A percentile compares a stretch with the other conserved stretches of the same genome.
Evolutionary conservation across 768 basidiomycete species (phyloP).

Genomic region (Termitomyces sp.): DNA sequence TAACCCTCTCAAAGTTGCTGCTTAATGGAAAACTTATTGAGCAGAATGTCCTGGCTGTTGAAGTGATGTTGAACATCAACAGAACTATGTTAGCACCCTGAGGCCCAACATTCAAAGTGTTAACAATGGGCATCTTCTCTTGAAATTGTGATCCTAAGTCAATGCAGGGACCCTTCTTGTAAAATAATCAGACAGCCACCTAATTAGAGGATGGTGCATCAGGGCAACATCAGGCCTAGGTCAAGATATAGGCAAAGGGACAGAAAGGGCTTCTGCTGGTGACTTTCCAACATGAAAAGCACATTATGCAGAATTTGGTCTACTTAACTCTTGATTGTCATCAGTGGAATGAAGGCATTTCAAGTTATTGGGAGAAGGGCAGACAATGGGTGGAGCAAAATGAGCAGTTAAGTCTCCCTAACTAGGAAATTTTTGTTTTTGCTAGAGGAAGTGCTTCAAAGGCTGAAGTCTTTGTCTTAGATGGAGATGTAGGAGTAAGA

Average conservation of each 20-base stretch:
- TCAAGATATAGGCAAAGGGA: conserved; percentile 14
- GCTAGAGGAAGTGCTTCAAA: conserved; percentile 28
- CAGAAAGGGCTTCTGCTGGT: conserved; percentile 21
- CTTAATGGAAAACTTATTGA: conserved; percentile 27
- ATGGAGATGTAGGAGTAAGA: conserved; percentile 21
- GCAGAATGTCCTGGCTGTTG: conserved; percentile 15
- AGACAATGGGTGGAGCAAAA: conserved; percentile 57
- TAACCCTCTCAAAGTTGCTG: conserved; percentile 27
- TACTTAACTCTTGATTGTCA: conserved; percentile 26
- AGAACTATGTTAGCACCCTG: conserved; percentile 39
- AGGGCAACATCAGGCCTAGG: conserved; percentile 29
- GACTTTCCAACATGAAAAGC: conserved; percentile 39
- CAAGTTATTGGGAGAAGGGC: conserved; percentile 51
- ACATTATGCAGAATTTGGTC: conserved; percentile 51
- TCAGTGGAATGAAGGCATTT: conserved; percentile 31
- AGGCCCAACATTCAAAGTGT: conserved; percentile 24
- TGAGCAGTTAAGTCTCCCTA: conserved; percentile 51
- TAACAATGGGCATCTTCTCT: conserved; percentile 6
- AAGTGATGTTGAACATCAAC: conserved; percentile 34
- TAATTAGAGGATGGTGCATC: conserved; percentile 37
- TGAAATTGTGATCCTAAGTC: conserved; percentile 18
- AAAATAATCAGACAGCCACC: conserved; percentile 70
- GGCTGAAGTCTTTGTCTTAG: conserved; percentile 27
- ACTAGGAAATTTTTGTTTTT: conserved; percentile 38
- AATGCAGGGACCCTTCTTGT: conserved; percentile 54